These are phyloP conservation scores for Bifiguratus adelaidae DNA, from an alignment of 192 early-diverging fungal genomes.

Conservation along the genomic window DNA sequence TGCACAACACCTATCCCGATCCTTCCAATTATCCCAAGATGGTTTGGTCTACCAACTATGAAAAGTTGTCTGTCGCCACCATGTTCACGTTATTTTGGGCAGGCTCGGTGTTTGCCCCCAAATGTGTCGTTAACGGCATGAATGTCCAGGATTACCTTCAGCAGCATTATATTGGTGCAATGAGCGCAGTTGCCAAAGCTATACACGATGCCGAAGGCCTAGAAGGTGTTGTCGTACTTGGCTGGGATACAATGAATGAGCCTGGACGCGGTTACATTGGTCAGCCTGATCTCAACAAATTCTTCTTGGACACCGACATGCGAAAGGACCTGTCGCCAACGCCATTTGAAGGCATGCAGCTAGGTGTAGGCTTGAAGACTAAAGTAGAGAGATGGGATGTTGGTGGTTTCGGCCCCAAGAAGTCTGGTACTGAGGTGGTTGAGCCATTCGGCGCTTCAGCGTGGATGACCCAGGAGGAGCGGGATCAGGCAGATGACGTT, in stretches of 20 bases:
- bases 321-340: conserved; percentile 42
- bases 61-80: conserved; percentile 36
- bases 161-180: conserved; percentile 32
- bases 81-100: conserved; percentile 47
- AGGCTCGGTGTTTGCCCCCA: conserved; percentile 29
- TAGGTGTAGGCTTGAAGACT: conserved; percentile 29
- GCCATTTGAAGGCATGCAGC: conserved; percentile 33
- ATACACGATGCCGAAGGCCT: conserved; percentile 24
- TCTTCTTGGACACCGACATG: conserved; percentile 24
- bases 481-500: conserved; percentile 11
- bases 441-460: conserved; percentile 29
- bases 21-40: conserved; percentile 39
- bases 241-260: conserved; percentile 47
- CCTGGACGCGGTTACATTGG: conserved; percentile 39
- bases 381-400: conserved; percentile 37
- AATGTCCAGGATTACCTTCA: conserved; percentile 51
- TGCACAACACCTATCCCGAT: conserved; percentile 32
- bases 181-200: conserved; percentile 23
- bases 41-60: conserved; percentile 52
- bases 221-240: conserved; percentile 33
- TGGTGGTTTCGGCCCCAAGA: conserved; percentile 34
- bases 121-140: conserved; percentile 31
- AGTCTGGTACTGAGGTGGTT: conserved; percentile 16
- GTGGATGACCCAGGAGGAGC: conserved; percentile 23
- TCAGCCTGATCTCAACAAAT: conserved; percentile 24